A percentile compares a stretch with the other conserved stretches of the same genome.
Conservation (phyloP, 2,329 filamentous ascomycete genomes). For the Calonectria pauciramosa region DNA sequence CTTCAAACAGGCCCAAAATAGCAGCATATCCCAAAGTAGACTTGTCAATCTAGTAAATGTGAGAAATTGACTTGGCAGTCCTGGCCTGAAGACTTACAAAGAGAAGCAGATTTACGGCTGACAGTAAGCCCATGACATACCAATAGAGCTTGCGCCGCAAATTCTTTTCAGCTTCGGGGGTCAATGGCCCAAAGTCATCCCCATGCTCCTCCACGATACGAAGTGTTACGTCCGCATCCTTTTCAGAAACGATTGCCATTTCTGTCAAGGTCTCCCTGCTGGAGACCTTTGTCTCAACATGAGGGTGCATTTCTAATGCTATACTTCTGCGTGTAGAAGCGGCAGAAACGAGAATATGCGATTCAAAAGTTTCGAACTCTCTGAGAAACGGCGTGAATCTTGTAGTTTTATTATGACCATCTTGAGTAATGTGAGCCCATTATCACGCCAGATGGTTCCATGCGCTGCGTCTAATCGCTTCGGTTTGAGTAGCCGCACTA, state of each 20-base stretch:
- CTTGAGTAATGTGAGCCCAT: not conserved
- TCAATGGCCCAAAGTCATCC: slow-evolving; percentile 47
- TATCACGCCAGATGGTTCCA: slow-evolving; percentile 9
- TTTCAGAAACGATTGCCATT: slow-evolving; percentile 21
- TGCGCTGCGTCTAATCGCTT: not conserved
- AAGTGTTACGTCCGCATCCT: slow-evolving; percentile 54
- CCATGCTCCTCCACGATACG: slow-evolving; percentile 52
- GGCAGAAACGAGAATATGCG: not conserved
- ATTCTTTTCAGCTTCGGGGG: slow-evolving; percentile 49
- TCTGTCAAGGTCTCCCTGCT: slow-evolving; percentile 8
- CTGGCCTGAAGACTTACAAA: slow-evolving; percentile 46
- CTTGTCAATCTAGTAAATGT: slow-evolving; percentile 52
- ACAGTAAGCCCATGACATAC: slow-evolving; percentile 49
- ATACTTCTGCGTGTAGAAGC: not conserved
- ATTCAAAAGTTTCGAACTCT: not conserved
- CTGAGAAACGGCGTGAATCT: not conserved
- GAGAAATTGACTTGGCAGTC: not conserved
- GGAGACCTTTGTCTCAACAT: not conserved
- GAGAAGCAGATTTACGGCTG: slow-evolving; percentile 52
- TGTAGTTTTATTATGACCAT: not conserved
- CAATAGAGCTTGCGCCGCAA: slow-evolving; percentile 51
- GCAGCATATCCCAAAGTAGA: slow-evolving; percentile 56
- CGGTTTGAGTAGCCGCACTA: not conserved
- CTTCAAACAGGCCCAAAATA: slow-evolving; percentile 57
- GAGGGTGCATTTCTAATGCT: not conserved